A percentile compares a stretch with the other conserved stretches of the same genome.
These are phyloP conservation scores for Pseudocercospora cruenta DNA, from an alignment of 2,329 filamentous ascomycete genomes.

Conservation along the genomic window DNA sequence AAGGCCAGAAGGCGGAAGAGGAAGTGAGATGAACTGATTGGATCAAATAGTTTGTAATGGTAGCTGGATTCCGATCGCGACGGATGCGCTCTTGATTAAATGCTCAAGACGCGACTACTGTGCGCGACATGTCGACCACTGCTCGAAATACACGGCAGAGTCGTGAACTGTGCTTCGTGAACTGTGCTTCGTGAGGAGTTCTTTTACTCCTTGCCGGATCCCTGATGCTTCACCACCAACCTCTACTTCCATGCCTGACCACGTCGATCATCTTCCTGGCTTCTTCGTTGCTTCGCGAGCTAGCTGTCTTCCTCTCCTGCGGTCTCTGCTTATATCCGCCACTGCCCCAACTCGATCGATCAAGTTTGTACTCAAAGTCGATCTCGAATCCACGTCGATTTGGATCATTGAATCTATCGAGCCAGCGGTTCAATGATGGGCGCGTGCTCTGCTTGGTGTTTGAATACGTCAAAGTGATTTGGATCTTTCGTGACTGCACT, in stretches of 20 bases:
- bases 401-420: constrained; percentile 16
- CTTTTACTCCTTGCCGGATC: no score
- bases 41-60: neutral
- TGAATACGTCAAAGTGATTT: constrained; percentile 13
- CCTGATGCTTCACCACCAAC: neutral
- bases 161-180: no score
- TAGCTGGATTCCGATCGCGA: neutral
- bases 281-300: constrained; percentile 2
- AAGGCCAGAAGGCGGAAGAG: neutral
- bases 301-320: neutral
- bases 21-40: neutral
- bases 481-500: constrained; percentile 6
- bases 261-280: neutral
- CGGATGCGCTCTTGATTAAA: neutral
- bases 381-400: constrained; percentile 11
- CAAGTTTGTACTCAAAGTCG: constrained; percentile 13
- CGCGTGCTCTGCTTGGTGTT: constrained; percentile 4
- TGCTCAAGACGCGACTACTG: neutral
- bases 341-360: constrained; percentile 7
- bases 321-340: constrained; percentile 14
- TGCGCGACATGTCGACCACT: no score
- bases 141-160: no score
- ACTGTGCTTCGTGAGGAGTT: no score
- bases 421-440: constrained; percentile 17
- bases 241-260: neutral